Percentiles rank a stretch among this genome's conserved stretches.
Conservation (phyloP, 768 basidiomycete genomes). For the Phallus indusiatus region DNA sequence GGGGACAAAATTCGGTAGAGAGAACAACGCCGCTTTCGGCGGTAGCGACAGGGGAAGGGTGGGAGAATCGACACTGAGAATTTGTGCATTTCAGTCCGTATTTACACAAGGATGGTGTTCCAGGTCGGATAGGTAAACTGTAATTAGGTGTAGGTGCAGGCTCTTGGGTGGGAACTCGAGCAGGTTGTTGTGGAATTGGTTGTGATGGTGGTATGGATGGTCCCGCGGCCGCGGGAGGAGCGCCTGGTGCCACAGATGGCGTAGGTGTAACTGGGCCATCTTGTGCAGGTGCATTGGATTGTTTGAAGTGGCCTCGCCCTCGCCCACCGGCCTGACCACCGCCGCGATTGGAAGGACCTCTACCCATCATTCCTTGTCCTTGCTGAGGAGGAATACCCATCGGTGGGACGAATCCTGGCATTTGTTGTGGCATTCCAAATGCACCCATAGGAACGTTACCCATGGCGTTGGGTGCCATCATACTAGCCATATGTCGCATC, state of each 20-base stretch:
- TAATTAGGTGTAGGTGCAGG: slow-evolving; percentile 20
- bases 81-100: slow-evolving; percentile 88
- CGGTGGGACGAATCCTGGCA: slow-evolving; percentile 41
- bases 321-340: slow-evolving; percentile 31
- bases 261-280: slow-evolving; percentile 10
- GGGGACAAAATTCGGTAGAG: slow-evolving; percentile 88
- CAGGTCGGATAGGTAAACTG: slow-evolving; percentile 49
- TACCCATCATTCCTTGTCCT: background rate
- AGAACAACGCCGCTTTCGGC: slow-evolving; percentile 90
- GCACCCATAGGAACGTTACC: slow-evolving; percentile 30
- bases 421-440: slow-evolving; percentile 54
- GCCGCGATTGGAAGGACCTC: slow-evolving; percentile 2
- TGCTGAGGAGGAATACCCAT: slow-evolving; percentile 29
- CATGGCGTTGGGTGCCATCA: slow-evolving; percentile 42
- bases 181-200: slow-evolving; percentile 12
- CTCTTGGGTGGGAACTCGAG: slow-evolving; percentile 10
- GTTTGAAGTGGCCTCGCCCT: slow-evolving; percentile 20
- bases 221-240: slow-evolving; percentile 10
- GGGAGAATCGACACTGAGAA: slow-evolving; percentile 80
- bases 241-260: background rate
- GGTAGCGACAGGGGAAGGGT: slow-evolving; percentile 96
- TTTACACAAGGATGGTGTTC: slow-evolving; percentile 89
- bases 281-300: slow-evolving; percentile 19
- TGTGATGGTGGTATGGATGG: slow-evolving; percentile 13
- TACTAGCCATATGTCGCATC: slow-evolving; percentile 87